Conservation (phyloP, 768 basidiomycete genomes). For the Leccinum rimulosum region DNA sequence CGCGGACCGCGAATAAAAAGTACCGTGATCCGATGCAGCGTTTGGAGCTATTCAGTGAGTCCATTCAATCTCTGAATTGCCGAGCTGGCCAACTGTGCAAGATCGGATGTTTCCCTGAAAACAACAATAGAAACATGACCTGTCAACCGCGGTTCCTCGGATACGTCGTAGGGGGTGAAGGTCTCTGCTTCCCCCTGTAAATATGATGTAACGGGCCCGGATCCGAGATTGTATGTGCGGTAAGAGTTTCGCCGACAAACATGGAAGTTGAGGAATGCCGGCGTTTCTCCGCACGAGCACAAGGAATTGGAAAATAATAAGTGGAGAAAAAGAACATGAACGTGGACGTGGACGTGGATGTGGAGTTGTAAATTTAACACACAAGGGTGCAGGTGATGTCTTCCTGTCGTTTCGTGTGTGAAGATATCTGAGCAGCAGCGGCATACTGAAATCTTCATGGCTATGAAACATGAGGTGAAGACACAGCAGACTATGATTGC, state of each 20-base stretch:
- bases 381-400: background rate
- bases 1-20: conserved; percentile 8
- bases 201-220: background rate
- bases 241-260: conserved; percentile 4
- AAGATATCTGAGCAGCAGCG: background rate
- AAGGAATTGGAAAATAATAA: background rate
- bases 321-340: conserved; percentile 1
- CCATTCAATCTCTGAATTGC: background rate
- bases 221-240: background rate
- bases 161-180: background rate
- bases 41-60: background rate
- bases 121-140: background rate
- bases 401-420: conserved; percentile 7
- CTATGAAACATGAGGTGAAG: background rate
- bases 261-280: background rate
- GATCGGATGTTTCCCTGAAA: conserved; percentile 5
- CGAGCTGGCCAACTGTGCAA: conserved; percentile 4
- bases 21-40: background rate
- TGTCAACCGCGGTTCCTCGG: background rate
- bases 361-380: background rate
- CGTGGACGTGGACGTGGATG: background rate
- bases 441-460: background rate
- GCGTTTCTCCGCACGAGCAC: background rate
- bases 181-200: background rate
- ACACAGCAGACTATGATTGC: background rate